Evolutionary conservation across 768 basidiomycete genomes (phyloP).

Genomic region (Leccinum aurantiacum): DNA sequence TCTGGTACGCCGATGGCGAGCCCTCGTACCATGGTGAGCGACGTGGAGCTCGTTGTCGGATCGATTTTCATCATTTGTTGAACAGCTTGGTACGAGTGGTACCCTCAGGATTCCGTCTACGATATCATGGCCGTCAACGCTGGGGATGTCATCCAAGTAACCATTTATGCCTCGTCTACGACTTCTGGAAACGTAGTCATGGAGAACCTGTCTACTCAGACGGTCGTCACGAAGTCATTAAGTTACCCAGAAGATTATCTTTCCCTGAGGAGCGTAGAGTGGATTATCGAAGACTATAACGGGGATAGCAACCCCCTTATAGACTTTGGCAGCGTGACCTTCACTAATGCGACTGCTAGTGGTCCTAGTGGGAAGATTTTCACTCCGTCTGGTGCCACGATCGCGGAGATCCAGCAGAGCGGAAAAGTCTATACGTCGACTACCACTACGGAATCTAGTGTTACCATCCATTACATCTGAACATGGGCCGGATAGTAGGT

Average conservation of each 20-base stretch:
- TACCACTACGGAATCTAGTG: background rate
- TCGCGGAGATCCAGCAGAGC: conserved; percentile 15
- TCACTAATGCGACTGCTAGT: conserved; percentile 12
- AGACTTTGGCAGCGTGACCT: conserved; percentile 24
- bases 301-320: conserved; percentile 10
- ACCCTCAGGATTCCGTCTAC: conserved; percentile 18
- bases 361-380: conserved; percentile 6
- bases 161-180: conserved; percentile 17
- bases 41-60: background rate
- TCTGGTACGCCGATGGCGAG: background rate
- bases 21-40: conserved; percentile 10
- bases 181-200: conserved; percentile 20
- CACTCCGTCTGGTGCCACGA: conserved; percentile 9
- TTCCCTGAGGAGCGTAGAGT: conserved; percentile 21
- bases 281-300: conserved; percentile 26
- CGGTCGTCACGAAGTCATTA: conserved; percentile 7
- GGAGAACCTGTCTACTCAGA: conserved; percentile 20
- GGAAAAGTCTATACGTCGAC: conserved; percentile 12
- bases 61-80: background rate
- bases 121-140: conserved; percentile 9
- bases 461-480: conserved; percentile 12
- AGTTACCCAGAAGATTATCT: conserved; percentile 16
- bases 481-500: background rate
- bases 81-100: conserved; percentile 27
- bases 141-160: conserved; percentile 20